phyloP scores from a whole-genome alignment of 148 eudicot species.

The Hydrangea macrophylla region DNA sequence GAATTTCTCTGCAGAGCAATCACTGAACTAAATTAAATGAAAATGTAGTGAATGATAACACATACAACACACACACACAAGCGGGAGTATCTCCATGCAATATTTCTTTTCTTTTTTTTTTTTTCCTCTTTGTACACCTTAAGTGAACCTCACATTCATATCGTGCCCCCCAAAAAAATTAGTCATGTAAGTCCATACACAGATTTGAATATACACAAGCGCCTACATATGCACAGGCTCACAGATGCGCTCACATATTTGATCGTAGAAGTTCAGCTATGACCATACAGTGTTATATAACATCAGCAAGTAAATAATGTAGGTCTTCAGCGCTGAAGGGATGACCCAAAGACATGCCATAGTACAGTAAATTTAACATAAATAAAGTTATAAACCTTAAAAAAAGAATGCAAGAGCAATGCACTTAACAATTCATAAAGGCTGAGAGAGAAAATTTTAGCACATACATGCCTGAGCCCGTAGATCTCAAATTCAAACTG shows the following conservation, averaged over 20 bases:
- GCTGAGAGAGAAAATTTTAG: slow-evolving; percentile 9
- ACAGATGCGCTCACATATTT: neutral
- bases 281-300: neutral
- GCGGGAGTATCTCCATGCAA: neutral
- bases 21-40: slow-evolving; percentile 1
- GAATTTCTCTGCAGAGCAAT: slow-evolving; percentile 52
- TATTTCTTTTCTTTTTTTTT: neutral
- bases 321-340: neutral
- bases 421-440: neutral
- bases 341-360: slow-evolving; percentile 2
- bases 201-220: neutral
- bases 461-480: slow-evolving; percentile 70
- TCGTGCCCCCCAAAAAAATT: neutral
- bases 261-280: neutral
- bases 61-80: slow-evolving; percentile 1
- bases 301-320: neutral
- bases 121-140: neutral
- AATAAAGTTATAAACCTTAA: neutral
- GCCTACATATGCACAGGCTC: too few species aligned
- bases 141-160: neutral
- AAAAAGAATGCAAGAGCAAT: neutral
- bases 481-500: slow-evolving; percentile 32
- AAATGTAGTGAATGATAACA: neutral
- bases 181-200: neutral
- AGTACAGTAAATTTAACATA: neutral